These are phyloP conservation scores for Boletellus ananas DNA, from an alignment of 768 basidiomycete species.

Conservation along the genomic window DNA sequence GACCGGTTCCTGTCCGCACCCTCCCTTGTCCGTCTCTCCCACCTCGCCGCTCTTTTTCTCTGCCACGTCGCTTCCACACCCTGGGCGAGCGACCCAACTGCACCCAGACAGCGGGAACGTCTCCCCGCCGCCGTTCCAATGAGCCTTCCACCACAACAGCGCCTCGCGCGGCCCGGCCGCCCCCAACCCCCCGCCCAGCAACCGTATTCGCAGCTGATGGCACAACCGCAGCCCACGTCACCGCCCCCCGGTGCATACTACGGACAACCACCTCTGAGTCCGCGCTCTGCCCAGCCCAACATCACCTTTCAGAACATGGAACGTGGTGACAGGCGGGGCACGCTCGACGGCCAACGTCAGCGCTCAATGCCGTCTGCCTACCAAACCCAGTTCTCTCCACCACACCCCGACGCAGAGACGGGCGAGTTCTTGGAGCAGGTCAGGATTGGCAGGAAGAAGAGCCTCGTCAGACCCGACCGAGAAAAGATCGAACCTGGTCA, in stretches of 20 bases:
- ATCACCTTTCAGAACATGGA: conserved; percentile 71
- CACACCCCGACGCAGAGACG: conserved; percentile 30
- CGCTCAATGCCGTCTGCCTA: conserved; percentile 43
- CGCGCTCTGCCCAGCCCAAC: conserved; percentile 31
- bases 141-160: conserved; percentile 43
- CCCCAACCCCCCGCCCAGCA: conserved; percentile 34
- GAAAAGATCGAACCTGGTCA: conserved; percentile 96
- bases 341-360: conserved; percentile 54
- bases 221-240: conserved; percentile 19
- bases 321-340: conserved; percentile 61
- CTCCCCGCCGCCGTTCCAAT: conserved; percentile 7
- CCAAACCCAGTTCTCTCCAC: conserved; percentile 44
- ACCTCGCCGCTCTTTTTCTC: conserved; percentile 20
- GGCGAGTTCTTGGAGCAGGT: conserved; percentile 42
- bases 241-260: conserved; percentile 13
- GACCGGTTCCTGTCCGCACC: conserved; percentile 12
- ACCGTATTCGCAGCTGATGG: conserved; percentile 15
- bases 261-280: conserved; percentile 14
- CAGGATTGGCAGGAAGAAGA: conserved; percentile 79
- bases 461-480: conserved; percentile 85
- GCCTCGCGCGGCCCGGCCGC: conserved; percentile 25
- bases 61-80: not conserved
- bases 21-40: conserved; percentile 8
- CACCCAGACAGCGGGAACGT: conserved; percentile 4
- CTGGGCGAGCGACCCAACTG: not conserved